A percentile compares a stretch with the other conserved stretches of the same genome.
Evolutionary conservation across 2,329 filamentous ascomycete genomes (phyloP).

Genomic region (Xylaria sp.): DNA sequence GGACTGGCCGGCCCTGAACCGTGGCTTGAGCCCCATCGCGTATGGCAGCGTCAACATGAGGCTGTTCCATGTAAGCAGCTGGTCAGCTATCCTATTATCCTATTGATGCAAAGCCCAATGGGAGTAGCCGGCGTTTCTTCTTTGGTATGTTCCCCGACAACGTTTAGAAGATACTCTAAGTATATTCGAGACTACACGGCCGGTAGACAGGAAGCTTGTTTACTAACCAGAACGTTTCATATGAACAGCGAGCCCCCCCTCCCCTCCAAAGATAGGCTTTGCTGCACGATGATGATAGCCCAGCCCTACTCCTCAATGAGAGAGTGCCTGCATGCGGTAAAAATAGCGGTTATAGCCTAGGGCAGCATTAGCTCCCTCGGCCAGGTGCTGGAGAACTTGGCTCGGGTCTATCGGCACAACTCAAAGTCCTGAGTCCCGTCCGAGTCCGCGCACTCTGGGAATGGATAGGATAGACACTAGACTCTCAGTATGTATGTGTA

Average conservation of each 20-base stretch:
- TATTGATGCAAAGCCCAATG: too few relatives aligned
- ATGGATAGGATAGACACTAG: too few relatives aligned
- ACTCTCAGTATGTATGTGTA: too few relatives aligned
- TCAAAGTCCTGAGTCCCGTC: background rate
- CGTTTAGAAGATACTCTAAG: background rate
- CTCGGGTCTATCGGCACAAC: slow-evolving; percentile 21
- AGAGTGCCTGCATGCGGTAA: background rate
- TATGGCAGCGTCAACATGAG: background rate
- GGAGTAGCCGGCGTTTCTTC: background rate
- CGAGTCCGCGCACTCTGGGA: background rate
- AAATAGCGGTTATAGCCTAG: background rate
- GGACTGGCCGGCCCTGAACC: slow-evolving; percentile 5
- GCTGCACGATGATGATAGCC: slow-evolving; percentile 6
- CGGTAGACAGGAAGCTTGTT: background rate
- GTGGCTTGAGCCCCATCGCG: background rate
- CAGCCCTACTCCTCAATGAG: background rate
- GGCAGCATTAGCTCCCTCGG: background rate
- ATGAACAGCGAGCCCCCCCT: background rate
- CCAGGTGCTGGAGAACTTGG: background rate
- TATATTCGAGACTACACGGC: background rate
- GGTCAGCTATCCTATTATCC: background rate
- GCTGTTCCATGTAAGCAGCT: background rate
- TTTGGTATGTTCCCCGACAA: background rate
- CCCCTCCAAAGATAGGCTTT: background rate
- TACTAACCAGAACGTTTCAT: background rate